phyloP scores from a whole-genome alignment of 176 grass and related monocot genomes.

The Oryza glumipatula region DNA sequence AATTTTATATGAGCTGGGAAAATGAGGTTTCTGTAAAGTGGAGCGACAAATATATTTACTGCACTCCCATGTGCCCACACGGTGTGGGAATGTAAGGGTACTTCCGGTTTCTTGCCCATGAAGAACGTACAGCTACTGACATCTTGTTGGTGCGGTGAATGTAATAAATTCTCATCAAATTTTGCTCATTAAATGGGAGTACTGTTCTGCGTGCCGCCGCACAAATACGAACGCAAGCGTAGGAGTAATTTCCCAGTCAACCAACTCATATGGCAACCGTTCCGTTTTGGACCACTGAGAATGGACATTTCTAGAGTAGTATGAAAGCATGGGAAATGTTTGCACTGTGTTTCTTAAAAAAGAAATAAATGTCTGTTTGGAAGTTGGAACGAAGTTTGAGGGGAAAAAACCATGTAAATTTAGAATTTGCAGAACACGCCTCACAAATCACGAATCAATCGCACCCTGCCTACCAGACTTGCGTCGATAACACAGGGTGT shows the following conservation, averaged over 20 bases:
- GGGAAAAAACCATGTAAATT: no score
- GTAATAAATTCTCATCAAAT: background rate
- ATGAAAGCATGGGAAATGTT: background rate
- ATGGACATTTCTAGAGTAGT: background rate
- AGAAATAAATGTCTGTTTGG: no score
- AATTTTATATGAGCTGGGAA: background rate
- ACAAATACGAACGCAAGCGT: background rate
- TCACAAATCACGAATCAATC: no score
- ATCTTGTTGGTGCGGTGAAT: background rate
- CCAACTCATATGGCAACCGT: background rate
- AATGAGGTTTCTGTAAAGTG: background rate
- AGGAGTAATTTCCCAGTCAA: background rate
- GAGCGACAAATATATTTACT: background rate
- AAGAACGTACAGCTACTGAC: background rate
- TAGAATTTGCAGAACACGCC: no score
- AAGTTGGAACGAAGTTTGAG: no score
- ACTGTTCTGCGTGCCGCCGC: background rate
- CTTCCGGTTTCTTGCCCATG: background rate
- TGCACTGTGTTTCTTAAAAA: no score
- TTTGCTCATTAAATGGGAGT: background rate
- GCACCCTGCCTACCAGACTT: no score
- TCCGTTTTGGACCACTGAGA: background rate
- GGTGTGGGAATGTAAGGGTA: background rate
- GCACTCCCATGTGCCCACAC: no score
- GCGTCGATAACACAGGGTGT: no score